These are phyloP conservation scores for Psophocarpus tetragonolobus DNA, from an alignment of 306 rosid species.

Conservation along the genomic window DNA sequence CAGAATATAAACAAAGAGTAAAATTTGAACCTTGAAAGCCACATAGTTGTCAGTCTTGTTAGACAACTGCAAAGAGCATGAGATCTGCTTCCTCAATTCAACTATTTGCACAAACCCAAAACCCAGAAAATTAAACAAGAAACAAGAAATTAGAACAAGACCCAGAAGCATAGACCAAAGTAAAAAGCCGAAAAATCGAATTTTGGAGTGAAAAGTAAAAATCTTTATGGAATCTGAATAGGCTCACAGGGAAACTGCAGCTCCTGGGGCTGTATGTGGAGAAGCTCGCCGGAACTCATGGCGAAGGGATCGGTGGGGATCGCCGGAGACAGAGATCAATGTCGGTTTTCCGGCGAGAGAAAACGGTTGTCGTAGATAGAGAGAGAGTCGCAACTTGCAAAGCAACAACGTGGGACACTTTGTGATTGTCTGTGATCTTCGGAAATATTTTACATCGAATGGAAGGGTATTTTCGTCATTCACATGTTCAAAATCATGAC, in stretches of 20 bases:
- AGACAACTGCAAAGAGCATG: constrained; percentile 74
- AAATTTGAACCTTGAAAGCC: constrained; percentile 70
- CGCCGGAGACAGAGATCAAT: constrained; percentile 29
- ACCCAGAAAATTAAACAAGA: neutral
- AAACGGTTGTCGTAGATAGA: constrained; percentile 25
- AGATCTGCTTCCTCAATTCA: constrained; percentile 97
- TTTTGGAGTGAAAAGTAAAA: neutral
- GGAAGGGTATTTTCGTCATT: constrained; percentile 34
- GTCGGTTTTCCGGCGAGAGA: constrained; percentile 35
- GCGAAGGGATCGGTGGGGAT: constrained; percentile 47
- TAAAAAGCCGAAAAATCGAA: neutral
- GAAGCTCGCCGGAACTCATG: constrained; percentile 89
- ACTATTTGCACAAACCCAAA: constrained; percentile 39
- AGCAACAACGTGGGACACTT: constrained; percentile 57
- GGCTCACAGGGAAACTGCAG: constrained; percentile 77
- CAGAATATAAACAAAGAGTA: constrained; percentile 7
- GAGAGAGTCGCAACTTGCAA: constrained; percentile 28
- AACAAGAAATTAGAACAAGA: constrained; percentile 37
- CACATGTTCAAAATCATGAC: neutral
- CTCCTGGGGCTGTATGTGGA: constrained; percentile 76
- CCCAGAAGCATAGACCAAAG: constrained; percentile 22
- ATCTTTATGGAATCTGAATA: neutral
- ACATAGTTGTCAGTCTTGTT: constrained; percentile 70
- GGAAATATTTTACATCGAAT: constrained; percentile 16
- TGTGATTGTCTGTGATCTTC: constrained; percentile 33